Conservation (phyloP, 129 eudicot genomes). For the Tanacetum coccineum region DNA sequence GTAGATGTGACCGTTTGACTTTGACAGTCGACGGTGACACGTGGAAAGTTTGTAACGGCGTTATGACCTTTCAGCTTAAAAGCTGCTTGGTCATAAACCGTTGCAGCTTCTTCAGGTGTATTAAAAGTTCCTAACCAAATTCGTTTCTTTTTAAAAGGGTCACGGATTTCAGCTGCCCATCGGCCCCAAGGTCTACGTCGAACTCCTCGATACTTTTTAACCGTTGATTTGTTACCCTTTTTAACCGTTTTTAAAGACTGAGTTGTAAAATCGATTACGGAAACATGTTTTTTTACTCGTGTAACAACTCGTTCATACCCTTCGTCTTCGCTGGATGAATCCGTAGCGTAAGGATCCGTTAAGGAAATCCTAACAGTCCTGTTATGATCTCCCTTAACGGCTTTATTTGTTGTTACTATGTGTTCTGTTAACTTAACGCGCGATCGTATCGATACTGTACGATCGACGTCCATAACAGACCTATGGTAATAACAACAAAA, state of each 20-base stretch:
- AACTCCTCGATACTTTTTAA: slow-evolving; percentile 54
- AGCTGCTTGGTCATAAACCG: slow-evolving; percentile 63
- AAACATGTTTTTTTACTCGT: slow-evolving; percentile 47
- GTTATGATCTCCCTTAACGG: neutral
- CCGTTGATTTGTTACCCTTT: slow-evolving; percentile 3
- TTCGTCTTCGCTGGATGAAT: slow-evolving; percentile 51
- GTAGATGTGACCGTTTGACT: slow-evolving; percentile 22
- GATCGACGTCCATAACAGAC: slow-evolving; percentile 33
- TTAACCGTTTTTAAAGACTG: neutral
- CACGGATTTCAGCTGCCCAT: slow-evolving; percentile 82
- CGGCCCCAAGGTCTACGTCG: slow-evolving; percentile 72
- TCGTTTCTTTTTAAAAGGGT: slow-evolving; percentile 49
- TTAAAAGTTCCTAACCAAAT: slow-evolving; percentile 72
- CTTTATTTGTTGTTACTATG: slow-evolving; percentile 34
- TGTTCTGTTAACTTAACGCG: slow-evolving; percentile 44
- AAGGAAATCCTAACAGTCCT: slow-evolving; percentile 44
- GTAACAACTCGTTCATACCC: neutral
- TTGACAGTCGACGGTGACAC: slow-evolving; percentile 11
- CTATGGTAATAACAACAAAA: neutral
- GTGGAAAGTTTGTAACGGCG: slow-evolving; percentile 67
- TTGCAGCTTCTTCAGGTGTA: slow-evolving; percentile 69
- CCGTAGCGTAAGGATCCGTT: slow-evolving; percentile 65
- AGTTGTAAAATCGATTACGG: slow-evolving; percentile 36
- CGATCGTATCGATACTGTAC: slow-evolving; percentile 31
- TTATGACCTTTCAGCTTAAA: slow-evolving; percentile 46